Conservation (phyloP, 2,329 filamentous ascomycete species). For the Talaromyces sp. region DNA sequence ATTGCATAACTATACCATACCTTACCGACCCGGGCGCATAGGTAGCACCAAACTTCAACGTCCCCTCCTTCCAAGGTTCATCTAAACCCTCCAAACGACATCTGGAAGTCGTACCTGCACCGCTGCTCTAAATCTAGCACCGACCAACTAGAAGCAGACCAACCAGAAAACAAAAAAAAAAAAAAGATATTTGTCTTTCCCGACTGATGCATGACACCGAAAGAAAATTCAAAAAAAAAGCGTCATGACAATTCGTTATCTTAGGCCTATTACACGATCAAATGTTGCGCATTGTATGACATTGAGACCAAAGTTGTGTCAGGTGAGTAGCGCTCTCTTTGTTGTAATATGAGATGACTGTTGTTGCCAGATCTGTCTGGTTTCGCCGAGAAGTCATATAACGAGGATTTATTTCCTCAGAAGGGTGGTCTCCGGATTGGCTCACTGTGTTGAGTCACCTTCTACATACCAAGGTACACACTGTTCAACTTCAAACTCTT, state of each 20-base stretch:
- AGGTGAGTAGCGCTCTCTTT: neutral
- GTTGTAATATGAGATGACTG: too few species aligned
- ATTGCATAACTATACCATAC: neutral
- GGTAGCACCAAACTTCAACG: neutral
- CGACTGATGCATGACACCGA: too few species aligned
- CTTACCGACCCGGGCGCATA: neutral
- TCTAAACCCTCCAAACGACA: neutral
- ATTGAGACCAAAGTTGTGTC: neutral
- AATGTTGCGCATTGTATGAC: neutral
- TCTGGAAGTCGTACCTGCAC: neutral
- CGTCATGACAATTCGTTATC: neutral
- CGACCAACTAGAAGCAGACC: neutral
- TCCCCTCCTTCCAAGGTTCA: too few species aligned
- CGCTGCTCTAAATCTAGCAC: neutral
- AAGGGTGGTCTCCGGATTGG: neutral
- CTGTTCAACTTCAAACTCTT: neutral
- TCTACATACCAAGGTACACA: neutral
- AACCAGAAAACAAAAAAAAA: too few species aligned
- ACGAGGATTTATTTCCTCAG: neutral
- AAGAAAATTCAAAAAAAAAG: neutral
- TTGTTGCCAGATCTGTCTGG: neutral
- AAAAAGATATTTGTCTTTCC: too few species aligned
- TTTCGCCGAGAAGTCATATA: too few species aligned
- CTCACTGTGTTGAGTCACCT: neutral
- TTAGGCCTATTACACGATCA: neutral